Percentiles rank a stretch among this genome's conserved stretches.
These are phyloP conservation scores for Labyrinthula sp. DNA, from an alignment of 352 stramenopile species.

Conservation along the genomic window DNA sequence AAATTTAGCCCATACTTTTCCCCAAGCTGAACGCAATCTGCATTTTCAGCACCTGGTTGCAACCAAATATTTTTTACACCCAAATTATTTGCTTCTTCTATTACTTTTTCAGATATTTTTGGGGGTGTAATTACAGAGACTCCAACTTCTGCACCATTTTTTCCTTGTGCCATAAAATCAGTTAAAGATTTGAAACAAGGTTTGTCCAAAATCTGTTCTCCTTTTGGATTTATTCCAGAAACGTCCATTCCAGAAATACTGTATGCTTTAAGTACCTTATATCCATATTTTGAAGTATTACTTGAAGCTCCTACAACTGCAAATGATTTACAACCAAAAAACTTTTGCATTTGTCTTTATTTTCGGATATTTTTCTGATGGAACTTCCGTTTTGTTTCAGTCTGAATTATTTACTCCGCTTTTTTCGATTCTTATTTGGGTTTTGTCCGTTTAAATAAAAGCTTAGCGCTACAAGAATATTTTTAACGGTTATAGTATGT, in stretches of 20 bases:
- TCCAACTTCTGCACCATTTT: conserved; percentile 5
- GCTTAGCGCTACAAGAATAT: too few relatives aligned
- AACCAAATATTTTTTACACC: conserved; percentile 23
- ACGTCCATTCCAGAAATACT: conserved; percentile 1
- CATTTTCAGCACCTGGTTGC: conserved; percentile 11
- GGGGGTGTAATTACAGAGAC: conserved; percentile 22
- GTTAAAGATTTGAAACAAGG: too few relatives aligned
- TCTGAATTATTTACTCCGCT: too few relatives aligned
- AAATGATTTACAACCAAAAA: conserved; percentile 14
- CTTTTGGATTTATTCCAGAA: too few relatives aligned
- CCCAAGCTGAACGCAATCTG: conserved; percentile 5
- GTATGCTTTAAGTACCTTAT: conserved; percentile 19
- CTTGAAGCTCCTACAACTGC: conserved; percentile 20
- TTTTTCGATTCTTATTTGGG: too few relatives aligned
- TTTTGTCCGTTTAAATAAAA: too few relatives aligned
- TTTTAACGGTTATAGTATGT: too few relatives aligned
- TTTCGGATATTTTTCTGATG: too few relatives aligned
- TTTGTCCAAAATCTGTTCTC: too few relatives aligned
- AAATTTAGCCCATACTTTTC: conserved; percentile 1
- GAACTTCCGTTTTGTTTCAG: too few relatives aligned
- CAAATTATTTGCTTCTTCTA: conserved; percentile 5
- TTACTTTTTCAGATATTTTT: conserved; percentile 2
- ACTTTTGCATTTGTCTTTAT: too few relatives aligned
- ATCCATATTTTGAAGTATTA: conserved; percentile 18
- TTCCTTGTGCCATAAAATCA: conserved; percentile 5